Conservation (phyloP, 2,329 filamentous ascomycete species). For the Botrytis fragariae region DNA sequence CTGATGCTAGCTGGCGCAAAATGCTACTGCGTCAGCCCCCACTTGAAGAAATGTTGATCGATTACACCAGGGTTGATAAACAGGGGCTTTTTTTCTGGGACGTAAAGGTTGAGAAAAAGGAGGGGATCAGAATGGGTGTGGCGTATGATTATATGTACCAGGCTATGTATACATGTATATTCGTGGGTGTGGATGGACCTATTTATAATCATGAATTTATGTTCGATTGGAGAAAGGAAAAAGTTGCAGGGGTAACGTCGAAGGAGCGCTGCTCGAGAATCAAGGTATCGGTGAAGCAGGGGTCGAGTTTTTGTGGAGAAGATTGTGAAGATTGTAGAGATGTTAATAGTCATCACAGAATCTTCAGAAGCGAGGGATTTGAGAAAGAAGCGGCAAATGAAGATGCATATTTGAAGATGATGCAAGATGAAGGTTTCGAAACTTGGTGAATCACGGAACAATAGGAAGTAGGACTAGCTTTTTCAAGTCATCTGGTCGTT, state of each 20-base stretch:
- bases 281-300: not conserved
- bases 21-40: not conserved
- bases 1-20: not conserved
- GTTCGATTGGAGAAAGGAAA: not conserved
- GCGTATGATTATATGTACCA: not conserved
- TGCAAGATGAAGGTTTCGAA: not conserved
- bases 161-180: not conserved
- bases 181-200: not conserved
- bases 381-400: not conserved
- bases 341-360: not conserved
- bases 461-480: not conserved
- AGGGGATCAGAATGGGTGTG: not conserved
- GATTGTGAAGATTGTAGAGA: not conserved
- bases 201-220: not conserved
- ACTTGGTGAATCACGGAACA: not conserved
- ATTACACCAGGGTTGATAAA: not conserved
- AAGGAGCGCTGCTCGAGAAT: not conserved
- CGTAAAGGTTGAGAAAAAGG: not conserved
- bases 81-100: not conserved
- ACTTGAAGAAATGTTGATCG: not conserved
- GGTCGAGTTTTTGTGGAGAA: not conserved
- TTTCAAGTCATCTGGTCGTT: not conserved
- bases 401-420: not conserved
- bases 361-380: not conserved
- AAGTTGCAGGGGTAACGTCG: too few species aligned